Evolutionary conservation across 1,139 yeast species (phyloP).

Genomic region (Kluyveromyces marxianus): DNA sequence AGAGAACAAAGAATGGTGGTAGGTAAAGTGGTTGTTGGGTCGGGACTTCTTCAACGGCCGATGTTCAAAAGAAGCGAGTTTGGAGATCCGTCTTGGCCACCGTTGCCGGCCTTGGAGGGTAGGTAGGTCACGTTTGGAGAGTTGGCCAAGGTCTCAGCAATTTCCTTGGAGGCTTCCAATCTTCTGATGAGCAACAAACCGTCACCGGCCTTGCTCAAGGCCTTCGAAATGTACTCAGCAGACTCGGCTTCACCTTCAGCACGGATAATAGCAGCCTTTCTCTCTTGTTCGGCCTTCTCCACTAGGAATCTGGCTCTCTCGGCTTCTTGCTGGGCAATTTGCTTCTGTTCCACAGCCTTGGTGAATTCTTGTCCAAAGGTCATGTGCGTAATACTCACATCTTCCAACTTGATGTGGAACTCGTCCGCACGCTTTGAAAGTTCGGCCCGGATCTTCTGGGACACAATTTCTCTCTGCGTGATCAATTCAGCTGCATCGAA

Average conservation of each 20-base stretch:
- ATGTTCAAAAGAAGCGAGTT: conserved; percentile 47
- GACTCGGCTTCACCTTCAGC: conserved; percentile 99
- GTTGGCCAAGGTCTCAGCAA: conserved; percentile 77
- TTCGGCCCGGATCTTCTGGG: conserved; percentile 83
- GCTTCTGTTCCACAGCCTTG: conserved; percentile 97
- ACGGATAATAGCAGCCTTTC: conserved; percentile 87
- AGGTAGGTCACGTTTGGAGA: conserved; percentile 88
- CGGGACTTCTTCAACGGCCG: conserved; percentile 39
- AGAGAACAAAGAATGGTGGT: no score
- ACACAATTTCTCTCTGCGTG: conserved; percentile 93
- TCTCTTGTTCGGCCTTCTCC: conserved; percentile 95
- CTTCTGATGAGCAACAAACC: conserved; percentile 91
- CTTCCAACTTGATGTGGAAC: conserved; percentile 87
- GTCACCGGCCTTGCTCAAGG: conserved; percentile 91
- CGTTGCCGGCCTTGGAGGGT: conserved; percentile 45
- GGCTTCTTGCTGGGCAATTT: conserved; percentile 98
- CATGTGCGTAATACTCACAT: conserved; percentile 96
- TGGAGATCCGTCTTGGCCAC: conserved; percentile 27
- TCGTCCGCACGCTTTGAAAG: conserved; percentile 77
- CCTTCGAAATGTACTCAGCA: conserved; percentile 91
- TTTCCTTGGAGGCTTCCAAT: conserved; percentile 93
- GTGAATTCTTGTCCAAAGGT: conserved; percentile 96
- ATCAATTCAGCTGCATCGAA: conserved; percentile 97
- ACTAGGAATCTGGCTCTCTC: conserved; percentile 93
- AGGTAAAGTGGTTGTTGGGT: background rate